Evolutionary conservation across 2,329 filamentous ascomycete species (phyloP).

Genomic region (Drechslerella coelobrocha): DNA sequence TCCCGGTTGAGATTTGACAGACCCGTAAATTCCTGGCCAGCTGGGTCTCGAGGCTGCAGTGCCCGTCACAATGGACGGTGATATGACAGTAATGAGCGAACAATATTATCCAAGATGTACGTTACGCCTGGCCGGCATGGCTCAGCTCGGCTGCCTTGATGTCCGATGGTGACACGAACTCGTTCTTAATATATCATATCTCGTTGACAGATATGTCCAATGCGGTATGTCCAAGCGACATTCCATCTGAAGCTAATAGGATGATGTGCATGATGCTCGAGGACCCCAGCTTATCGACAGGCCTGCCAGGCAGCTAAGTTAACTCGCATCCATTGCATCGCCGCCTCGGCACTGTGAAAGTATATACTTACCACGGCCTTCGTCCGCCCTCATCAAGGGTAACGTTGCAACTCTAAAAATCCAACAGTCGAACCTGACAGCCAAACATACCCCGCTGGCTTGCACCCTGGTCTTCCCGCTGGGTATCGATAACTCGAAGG

Average conservation of each 20-base stretch:
- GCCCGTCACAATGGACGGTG: not conserved
- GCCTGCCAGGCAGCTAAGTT: slow-evolving; percentile 35
- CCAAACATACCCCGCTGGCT: not conserved
- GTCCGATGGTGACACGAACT: not conserved
- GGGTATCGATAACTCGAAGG: not conserved
- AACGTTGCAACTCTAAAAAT: not conserved
- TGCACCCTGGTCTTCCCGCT: slow-evolving; percentile 6
- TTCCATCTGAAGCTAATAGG: slow-evolving; percentile 14
- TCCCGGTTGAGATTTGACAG: not conserved
- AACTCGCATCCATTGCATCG: not conserved
- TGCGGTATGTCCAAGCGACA: slow-evolving; percentile 8
- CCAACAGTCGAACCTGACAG: not conserved
- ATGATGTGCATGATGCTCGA: not conserved
- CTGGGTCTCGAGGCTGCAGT: not conserved
- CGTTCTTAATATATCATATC: not conserved
- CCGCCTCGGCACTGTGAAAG: slow-evolving; percentile 21
- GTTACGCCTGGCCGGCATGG: too few relatives aligned
- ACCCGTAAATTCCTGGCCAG: too few relatives aligned
- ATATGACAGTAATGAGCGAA: too few relatives aligned
- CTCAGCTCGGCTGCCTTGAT: slow-evolving; percentile 15
- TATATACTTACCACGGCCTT: not conserved
- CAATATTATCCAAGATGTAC: too few relatives aligned
- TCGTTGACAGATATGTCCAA: slow-evolving; percentile 14
- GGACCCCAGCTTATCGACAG: slow-evolving; percentile 18
- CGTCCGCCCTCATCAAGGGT: not conserved